phyloP scores from a whole-genome alignment of 208 protist genomes.

The Porcisia hertigi region DNA sequence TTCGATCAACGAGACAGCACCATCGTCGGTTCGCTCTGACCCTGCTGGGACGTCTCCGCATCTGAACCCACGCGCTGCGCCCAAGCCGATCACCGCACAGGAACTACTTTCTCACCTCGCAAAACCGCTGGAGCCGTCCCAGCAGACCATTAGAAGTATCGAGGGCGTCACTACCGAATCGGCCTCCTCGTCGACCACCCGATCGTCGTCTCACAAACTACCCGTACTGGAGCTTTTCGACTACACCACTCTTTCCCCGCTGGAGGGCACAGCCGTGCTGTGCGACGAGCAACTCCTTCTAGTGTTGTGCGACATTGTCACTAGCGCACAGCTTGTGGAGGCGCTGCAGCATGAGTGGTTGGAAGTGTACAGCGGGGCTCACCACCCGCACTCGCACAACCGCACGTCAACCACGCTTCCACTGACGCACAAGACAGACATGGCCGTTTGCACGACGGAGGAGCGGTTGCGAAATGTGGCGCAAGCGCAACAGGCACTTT shows the following conservation, averaged over 20 bases:
- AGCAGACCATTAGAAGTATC: background rate
- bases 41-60: conserved; percentile 16
- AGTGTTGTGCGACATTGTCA: conserved; percentile 23
- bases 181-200: background rate
- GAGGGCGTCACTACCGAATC: background rate
- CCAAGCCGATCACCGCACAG: conserved; percentile 3
- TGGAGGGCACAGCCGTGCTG: conserved; percentile 15
- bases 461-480: conserved; percentile 29
- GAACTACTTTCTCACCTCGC: conserved; percentile 23
- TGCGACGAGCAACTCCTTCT: conserved; percentile 24
- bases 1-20: conserved; percentile 2
- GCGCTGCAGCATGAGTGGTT: conserved; percentile 35
- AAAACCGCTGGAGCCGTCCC: background rate
- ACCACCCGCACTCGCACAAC: conserved; percentile 10
- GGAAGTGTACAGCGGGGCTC: conserved; percentile 24
- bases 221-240: conserved; percentile 24
- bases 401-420: conserved; percentile 1
- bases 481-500: conserved; percentile 24
- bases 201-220: background rate
- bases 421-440: conserved; percentile 11
- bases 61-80: background rate
- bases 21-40: conserved; percentile 13
- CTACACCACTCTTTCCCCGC: conserved; percentile 19
- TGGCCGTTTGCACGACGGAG: conserved; percentile 35
- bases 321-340: conserved; percentile 22